Evolutionary conservation across 768 basidiomycete genomes (phyloP), one percentile per base, ranked within the genome.

Genomic region (Macrolepiota fuliginosa): DNA sequence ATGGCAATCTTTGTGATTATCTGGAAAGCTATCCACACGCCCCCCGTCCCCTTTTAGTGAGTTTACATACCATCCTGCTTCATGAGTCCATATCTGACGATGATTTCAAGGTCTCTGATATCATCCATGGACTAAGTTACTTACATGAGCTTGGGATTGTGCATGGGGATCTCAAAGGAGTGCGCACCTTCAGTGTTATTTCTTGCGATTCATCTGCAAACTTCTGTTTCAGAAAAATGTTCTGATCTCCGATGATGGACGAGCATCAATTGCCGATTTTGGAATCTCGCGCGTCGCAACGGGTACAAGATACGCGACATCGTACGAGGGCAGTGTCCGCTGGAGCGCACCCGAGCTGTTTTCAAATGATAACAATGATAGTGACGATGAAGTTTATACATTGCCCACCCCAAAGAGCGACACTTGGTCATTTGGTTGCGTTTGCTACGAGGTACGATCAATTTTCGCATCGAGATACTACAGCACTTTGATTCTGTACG

Each of bases 1-100:
- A 69, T 32, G 69, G 68, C 2, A 70, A 57, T 24, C 51, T 69
- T 25, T 19, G 35, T 3, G 53, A 65, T 15, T 70, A 61, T 47
- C 50, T 69, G 50, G 7, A 57, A 3, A 32, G 54, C 2, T 19
- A 54, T 22, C 62, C 68, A 1, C 12, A 53, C 13, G 57, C 58
- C 9, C 52, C 62, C 62, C 53, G 62, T 11, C 17, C 62, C 11
- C 53, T 54, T 45, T 47, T 69, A 56, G 68, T 67, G 22, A 19
- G 22, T 17, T 25, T 24, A 11, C 19, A 47, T 19, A 5, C 45
- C 7, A 47, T n/a, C n/a, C n/a, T 2, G 2, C 22, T 47, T 4
- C 45, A 3, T 47, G 9, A 9, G 2, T 17, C 4, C 13, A 4
- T n/a, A 19, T 5, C 42, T 10, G 5, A 45, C n/a, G 2, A 47